Conservation (phyloP, 306 rosid genomes). For the peach (Prunus persica) region DNA sequence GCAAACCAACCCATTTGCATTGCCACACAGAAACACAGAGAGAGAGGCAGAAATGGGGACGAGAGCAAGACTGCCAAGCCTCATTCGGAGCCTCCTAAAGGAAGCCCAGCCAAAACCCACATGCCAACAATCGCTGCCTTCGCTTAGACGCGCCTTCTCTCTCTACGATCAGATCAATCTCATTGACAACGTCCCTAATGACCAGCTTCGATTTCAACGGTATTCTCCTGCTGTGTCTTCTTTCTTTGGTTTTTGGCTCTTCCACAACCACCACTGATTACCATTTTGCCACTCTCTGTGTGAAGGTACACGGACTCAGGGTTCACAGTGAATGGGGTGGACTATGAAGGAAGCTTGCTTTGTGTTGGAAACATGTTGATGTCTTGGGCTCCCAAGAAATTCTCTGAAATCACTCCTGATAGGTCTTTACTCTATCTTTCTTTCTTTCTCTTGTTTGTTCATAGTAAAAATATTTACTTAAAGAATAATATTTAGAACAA, state of each 20-base stretch:
- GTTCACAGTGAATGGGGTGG: slow-evolving; percentile 73
- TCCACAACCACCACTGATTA: not conserved
- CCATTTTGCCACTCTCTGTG: not conserved
- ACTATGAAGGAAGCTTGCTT: slow-evolving; percentile 90
- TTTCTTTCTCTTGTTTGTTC: not conserved
- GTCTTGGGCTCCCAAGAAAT: slow-evolving; percentile 81
- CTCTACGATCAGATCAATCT: slow-evolving; percentile 96
- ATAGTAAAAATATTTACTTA: not conserved
- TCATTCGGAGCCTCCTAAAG: slow-evolving; percentile 66
- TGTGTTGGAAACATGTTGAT: slow-evolving; percentile 80
- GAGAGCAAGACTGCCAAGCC: slow-evolving; percentile 66
- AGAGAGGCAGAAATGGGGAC: slow-evolving; percentile 37
- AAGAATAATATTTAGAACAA: not conserved
- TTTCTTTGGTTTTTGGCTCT: not conserved
- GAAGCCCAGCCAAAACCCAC: slow-evolving; percentile 43
- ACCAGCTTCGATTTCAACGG: slow-evolving; percentile 88
- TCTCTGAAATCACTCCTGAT: slow-evolving; percentile 64
- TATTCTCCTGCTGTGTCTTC: not conserved
- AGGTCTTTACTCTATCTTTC: slow-evolving; percentile 37
- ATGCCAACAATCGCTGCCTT: slow-evolving; percentile 50
- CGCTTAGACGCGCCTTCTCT: slow-evolving; percentile 87
- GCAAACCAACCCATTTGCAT: too few relatives aligned
- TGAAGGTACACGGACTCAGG: slow-evolving; percentile 69
- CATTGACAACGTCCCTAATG: slow-evolving; percentile 78
- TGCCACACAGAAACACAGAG: not conserved